These are phyloP conservation scores for Coelastrella sp. DNA, from an alignment of 139 green algal genomes.

Conservation along the genomic window DNA sequence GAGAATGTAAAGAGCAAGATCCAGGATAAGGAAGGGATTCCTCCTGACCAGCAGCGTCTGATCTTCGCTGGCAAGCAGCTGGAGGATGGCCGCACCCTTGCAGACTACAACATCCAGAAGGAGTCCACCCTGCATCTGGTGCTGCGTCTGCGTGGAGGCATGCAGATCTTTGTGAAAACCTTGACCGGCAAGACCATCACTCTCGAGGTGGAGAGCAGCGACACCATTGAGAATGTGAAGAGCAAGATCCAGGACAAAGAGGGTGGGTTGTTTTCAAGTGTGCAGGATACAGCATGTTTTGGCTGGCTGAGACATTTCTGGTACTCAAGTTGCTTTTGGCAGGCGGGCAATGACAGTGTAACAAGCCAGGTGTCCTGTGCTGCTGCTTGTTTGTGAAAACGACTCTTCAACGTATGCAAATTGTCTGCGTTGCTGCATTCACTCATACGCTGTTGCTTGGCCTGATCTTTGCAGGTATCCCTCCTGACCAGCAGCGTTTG, in stretches of 20 bases:
- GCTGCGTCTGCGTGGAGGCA: conserved; percentile 45
- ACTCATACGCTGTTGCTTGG: background rate
- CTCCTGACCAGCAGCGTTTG: conserved; percentile 50
- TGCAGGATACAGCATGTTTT: background rate
- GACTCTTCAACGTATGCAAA: background rate
- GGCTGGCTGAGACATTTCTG: background rate
- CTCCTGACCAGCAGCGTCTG: conserved; percentile 93
- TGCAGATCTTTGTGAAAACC: conserved; percentile 94
- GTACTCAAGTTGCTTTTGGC: background rate
- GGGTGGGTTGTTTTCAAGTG: conserved; percentile 42
- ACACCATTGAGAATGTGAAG: conserved; percentile 91
- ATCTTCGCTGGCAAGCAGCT: conserved; percentile 98
- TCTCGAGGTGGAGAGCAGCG: conserved; percentile 84
- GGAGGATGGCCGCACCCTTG: conserved; percentile 92
- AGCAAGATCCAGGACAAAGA: conserved; percentile 80
- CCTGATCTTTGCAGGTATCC: background rate
- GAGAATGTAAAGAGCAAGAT: conserved; percentile 97
- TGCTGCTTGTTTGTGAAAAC: background rate
- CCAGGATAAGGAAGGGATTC: conserved; percentile 96
- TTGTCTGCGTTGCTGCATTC: background rate
- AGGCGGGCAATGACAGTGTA: no score
- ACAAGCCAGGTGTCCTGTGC: no score
- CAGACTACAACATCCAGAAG: conserved; percentile 97
- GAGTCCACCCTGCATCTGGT: conserved; percentile 82
- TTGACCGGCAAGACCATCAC: conserved; percentile 97